Evolutionary conservation across 1,284 basidiomycete species (phyloP), one percentile per base, ranked within the genome.

Genomic region (Trichosporon sp.): DNA sequence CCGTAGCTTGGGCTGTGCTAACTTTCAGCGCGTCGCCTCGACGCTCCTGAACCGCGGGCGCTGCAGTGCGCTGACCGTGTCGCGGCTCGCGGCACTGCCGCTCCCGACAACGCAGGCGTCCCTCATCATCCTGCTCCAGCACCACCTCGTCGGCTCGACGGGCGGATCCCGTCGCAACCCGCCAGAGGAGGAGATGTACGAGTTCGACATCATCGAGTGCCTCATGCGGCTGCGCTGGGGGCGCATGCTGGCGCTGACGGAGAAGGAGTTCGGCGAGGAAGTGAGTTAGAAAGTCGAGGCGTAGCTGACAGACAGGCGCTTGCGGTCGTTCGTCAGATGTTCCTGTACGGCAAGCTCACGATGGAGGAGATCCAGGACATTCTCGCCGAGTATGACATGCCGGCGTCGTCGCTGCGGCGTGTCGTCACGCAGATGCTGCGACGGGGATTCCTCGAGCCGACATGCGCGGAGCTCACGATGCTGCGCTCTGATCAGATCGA

Each of bases 131-230:
- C 88, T 99, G 65, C 87, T 95, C 27, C 95, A 98, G 82, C 95
- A 99, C 81, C 94, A 95, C 80, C 84, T 98, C 66, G 86, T 95
- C 47, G 93, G 92, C 88, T 90, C 94, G 77, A 89, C 91, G 2
- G 87, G 87, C 62, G 87, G 87, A 4, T 78, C 75, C 32, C 69
- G 70, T 12, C 73, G 73, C 51, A 66, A 67, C 12, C 88, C 89
- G 38, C 88, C 89, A n/a, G 91, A 90, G 62, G 80, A 80, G 31
- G 92, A 93, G 75, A 87, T 91, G 67, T 80, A 79, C 70, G 80
- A 83, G 69, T 86, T 93, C 70, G 92, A 93, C 76, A 85, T 88
- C 15, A 87, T 90, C 66, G 92, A 93, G 77, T 94, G 92, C 78
- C 84, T 95, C 51, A 84, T 89, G 81, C 85, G 93, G 64, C 76